A percentile compares a stretch with the other conserved stretches of the same genome.
Evolutionary conservation across 2,329 filamentous ascomycete species (phyloP).

Genomic region (Aschersonia sp.): DNA sequence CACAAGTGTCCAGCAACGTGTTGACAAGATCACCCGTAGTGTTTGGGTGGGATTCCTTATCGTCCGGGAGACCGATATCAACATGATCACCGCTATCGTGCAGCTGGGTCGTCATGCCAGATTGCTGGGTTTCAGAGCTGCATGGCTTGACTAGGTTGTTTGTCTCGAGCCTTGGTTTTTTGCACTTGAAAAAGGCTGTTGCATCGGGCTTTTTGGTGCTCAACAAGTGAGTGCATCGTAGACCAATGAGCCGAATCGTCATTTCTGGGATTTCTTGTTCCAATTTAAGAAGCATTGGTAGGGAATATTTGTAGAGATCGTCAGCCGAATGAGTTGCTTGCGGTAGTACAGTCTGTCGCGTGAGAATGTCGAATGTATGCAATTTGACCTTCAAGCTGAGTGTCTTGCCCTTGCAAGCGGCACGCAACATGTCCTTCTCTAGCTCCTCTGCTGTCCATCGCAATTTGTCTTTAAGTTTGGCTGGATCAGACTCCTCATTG

Average conservation of each 20-base stretch:
- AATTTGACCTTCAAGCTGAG: slow-evolving; percentile 86
- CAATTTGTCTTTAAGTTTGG: slow-evolving; percentile 61
- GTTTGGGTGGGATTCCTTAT: no score
- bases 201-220: slow-evolving; percentile 72
- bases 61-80: no score
- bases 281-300: slow-evolving; percentile 74
- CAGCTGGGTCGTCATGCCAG: no score
- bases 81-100: no score
- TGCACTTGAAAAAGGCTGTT: slow-evolving; percentile 64
- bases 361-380: slow-evolving; percentile 85
- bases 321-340: slow-evolving; percentile 60
- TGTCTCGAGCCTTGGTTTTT: slow-evolving; percentile 7
- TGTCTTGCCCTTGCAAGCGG: slow-evolving; percentile 79
- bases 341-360: slow-evolving; percentile 63
- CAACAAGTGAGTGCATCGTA: slow-evolving; percentile 76
- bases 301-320: slow-evolving; percentile 67
- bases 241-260: slow-evolving; percentile 72
- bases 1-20: no score
- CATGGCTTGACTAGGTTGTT: no score
- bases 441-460: slow-evolving; percentile 71
- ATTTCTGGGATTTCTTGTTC: slow-evolving; percentile 71
- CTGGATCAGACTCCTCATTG: slow-evolving; percentile 56
- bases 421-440: slow-evolving; percentile 68
- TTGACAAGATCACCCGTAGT: no score
- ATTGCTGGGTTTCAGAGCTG: no score